A percentile compares a stretch with the other conserved stretches of the same genome.
These are phyloP conservation scores for Penicillium paneum DNA, from an alignment of 2,329 filamentous ascomycete species.

Conservation along the genomic window DNA sequence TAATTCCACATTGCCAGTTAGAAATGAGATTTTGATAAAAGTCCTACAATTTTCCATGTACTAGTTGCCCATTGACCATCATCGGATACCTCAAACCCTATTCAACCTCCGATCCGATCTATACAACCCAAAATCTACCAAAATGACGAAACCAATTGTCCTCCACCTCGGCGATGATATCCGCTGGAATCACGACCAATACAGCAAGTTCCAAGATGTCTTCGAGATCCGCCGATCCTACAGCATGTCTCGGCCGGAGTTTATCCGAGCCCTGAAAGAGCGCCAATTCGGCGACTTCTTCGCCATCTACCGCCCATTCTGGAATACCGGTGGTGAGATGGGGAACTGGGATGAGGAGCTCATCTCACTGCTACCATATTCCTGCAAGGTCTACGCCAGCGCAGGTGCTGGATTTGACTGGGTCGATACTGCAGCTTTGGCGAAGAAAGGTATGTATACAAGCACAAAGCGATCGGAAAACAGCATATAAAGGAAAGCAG, in stretches of 20 bases:
- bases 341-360: constrained; percentile 60
- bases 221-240: constrained; percentile 40
- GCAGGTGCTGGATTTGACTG: constrained; percentile 64
- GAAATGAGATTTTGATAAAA: not conserved
- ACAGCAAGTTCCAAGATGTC: constrained; percentile 38
- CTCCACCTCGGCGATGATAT: constrained; percentile 49
- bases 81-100: not conserved
- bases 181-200: constrained; percentile 48
- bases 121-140: not conserved
- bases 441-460: constrained; percentile 52
- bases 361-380: constrained; percentile 53
- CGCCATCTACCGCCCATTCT: constrained; percentile 59
- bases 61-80: not conserved
- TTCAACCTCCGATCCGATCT: not conserved
- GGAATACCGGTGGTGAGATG: constrained; percentile 65
- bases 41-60: not conserved
- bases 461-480: not conserved
- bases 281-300: constrained; percentile 40
- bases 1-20: not conserved
- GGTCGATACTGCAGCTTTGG: constrained; percentile 60
- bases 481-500: no score
- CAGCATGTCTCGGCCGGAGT: constrained; percentile 38
- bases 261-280: constrained; percentile 44
- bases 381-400: constrained; percentile 56
- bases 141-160: constrained; percentile 36